Conservation (phyloP, 2,329 filamentous ascomycete species). For the Aureobasidium sp. region DNA sequence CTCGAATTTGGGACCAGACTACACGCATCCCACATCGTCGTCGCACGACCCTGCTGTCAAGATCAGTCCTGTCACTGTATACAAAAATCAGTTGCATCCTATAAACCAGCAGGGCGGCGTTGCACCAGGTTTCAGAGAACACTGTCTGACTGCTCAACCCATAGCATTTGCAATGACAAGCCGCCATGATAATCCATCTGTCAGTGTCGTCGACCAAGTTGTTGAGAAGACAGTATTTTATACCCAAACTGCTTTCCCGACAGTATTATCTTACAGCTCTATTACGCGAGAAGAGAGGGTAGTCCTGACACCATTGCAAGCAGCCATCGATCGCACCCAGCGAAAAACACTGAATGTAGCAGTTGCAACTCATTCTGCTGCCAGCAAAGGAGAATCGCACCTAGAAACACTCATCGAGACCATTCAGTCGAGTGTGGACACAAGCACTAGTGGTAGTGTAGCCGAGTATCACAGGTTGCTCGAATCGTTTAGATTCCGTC, state of each 20-base stretch:
- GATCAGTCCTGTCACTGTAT: conserved; percentile 59
- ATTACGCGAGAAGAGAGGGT: conserved; percentile 63
- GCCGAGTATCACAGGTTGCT: conserved; percentile 70
- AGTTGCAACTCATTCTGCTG: conserved; percentile 58
- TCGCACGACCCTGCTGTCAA: conserved; percentile 12
- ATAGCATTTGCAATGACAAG: conserved; percentile 70
- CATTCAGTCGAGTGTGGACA: conserved; percentile 68
- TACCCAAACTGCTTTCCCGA: conserved; percentile 81
- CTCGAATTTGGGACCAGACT: not conserved
- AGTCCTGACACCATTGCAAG: conserved; percentile 67
- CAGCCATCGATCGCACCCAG: conserved; percentile 82
- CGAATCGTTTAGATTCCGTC: conserved; percentile 27
- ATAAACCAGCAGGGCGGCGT: conserved; percentile 87
- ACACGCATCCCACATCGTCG: not conserved
- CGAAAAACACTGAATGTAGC: conserved; percentile 84
- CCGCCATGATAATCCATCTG: conserved; percentile 56
- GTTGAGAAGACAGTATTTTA: conserved; percentile 80
- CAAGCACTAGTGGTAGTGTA: conserved; percentile 67
- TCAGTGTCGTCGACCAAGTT: conserved; percentile 61
- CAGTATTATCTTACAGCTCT: conserved; percentile 81
- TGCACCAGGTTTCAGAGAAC: conserved; percentile 75
- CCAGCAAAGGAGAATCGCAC: conserved; percentile 53
- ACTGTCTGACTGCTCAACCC: conserved; percentile 72
- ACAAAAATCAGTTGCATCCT: conserved; percentile 73
- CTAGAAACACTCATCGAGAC: conserved; percentile 66